Base-by-base conservation (phyloP, 768 basidiomycete genomes). In the Collybia sp. region DNA sequence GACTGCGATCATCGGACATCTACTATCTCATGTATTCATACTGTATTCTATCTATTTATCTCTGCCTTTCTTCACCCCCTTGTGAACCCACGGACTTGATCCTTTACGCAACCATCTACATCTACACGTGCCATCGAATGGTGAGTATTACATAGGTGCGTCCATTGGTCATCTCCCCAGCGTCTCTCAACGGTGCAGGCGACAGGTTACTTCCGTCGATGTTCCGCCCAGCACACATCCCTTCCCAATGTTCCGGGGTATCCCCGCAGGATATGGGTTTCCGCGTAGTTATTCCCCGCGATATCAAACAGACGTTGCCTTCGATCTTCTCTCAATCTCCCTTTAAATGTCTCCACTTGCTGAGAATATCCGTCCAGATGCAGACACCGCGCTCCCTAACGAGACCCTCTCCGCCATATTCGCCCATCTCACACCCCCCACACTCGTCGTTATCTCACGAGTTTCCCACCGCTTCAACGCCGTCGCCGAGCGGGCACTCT, bases 401-500 rank as follows among this genome's bases (percentile, higher is more conserved):
- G 81, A 83, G 61, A 76, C 73, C 16, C 72, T 82, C 48, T 56
- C 57, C 37, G 61, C 69, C 45, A 76, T 82, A 47, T 75, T 82
- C 53, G 58, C 59, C 30, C 50, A 66, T 16, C 66, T 75, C 13
- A 43, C 68, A 16, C 56, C 67, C 11, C 34, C 61, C 20, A 57
- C 60, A 6, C 73, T 83, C 46, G 61, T 67, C 33, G 51, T 59
- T 43, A 53, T 75, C 46, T 54, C 76, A 18, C 61, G 68, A 46
- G 73, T 77, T 44, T 80, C 75, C n/a, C 67, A 57, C 39, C 63
- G 62, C 10, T 73, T 71, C 58, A 71, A 68, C 57, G 75, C 68
- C 30, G 73, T 82, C 32, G 80, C 79, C 2, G 82, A 83, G 58
- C 76, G 76, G 46, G 56, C 79, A 16, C 74, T 85, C 31, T 83